Percentiles rank a stretch among this genome's conserved stretches.
Conservation (phyloP, 2,329 filamentous ascomycete species). For the Cordyceps pruinosa region DNA sequence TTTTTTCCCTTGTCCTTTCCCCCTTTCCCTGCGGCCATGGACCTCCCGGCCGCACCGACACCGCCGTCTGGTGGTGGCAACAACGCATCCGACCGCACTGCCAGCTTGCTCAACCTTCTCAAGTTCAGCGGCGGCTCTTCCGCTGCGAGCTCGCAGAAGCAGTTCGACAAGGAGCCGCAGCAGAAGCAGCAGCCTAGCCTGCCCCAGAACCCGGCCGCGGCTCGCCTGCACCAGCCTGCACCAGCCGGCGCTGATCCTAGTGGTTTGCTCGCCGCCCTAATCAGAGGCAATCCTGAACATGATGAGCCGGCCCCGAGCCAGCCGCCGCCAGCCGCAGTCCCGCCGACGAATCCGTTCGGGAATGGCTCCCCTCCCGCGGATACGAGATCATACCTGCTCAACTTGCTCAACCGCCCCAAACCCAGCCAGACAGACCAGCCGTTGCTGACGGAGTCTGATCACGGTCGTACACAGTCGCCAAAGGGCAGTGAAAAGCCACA, state of each 20-base stretch:
- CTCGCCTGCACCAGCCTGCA: slow-evolving; percentile 49
- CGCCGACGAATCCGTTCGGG: slow-evolving; percentile 34
- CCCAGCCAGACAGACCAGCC: slow-evolving; percentile 50
- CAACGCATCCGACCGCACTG: slow-evolving; percentile 41
- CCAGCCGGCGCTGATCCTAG: slow-evolving; percentile 49
- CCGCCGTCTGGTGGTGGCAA: slow-evolving; percentile 29
- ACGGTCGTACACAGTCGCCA: slow-evolving; percentile 36
- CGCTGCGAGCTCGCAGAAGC: slow-evolving; percentile 21
- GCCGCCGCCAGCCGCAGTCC: slow-evolving; percentile 18
- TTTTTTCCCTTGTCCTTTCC: not conserved
- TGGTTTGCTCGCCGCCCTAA: slow-evolving; percentile 53
- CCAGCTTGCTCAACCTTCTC: slow-evolving; percentile 53
- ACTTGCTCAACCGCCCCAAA: slow-evolving; percentile 75
- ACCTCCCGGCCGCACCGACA: slow-evolving; percentile 46
- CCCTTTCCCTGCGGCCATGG: slow-evolving; percentile 20
- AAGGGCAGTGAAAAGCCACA: slow-evolving; percentile 31
- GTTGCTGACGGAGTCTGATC: slow-evolving; percentile 31
- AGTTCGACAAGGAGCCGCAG: slow-evolving; percentile 13
- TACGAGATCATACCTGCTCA: slow-evolving; percentile 79
- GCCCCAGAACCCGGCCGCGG: slow-evolving; percentile 22
- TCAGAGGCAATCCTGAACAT: slow-evolving; percentile 48
- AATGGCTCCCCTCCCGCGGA: slow-evolving; percentile 52
- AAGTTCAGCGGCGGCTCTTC: slow-evolving; percentile 46
- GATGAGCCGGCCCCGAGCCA: slow-evolving; percentile 32
- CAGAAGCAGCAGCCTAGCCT: slow-evolving; percentile 14